A percentile compares a stretch with the other conserved stretches of the same genome.
These are phyloP conservation scores for Boeremia exigua DNA, from an alignment of 2,329 filamentous ascomycete genomes.

Conservation along the genomic window DNA sequence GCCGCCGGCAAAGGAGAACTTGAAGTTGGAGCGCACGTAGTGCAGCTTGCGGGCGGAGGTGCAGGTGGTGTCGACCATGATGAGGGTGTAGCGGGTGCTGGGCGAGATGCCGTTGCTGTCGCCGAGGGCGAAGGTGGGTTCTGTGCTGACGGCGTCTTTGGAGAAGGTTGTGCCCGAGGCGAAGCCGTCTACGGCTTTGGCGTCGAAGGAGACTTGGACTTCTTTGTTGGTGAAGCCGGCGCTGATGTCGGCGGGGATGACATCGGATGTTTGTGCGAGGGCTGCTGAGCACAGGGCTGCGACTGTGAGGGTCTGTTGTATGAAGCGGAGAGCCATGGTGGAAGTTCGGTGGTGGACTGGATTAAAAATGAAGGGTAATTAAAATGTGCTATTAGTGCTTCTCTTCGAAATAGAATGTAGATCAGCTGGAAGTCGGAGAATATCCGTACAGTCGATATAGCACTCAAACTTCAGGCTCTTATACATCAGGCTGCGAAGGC, in stretches of 20 bases:
- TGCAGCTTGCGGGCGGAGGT: constrained; percentile 37
- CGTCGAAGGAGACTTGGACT: constrained; percentile 40
- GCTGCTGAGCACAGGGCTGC: constrained; percentile 8
- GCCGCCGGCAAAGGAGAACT: constrained; percentile 32
- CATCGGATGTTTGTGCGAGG: constrained; percentile 19
- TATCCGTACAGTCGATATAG: neutral
- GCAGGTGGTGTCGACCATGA: constrained; percentile 44
- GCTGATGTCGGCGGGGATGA: constrained; percentile 25
- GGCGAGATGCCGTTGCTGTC: constrained; percentile 41
- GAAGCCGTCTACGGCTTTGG: constrained; percentile 37
- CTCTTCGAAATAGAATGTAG: neutral
- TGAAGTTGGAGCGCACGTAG: constrained; percentile 42
- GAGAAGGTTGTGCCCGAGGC: constrained; percentile 34
- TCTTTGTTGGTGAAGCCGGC: constrained; percentile 31
- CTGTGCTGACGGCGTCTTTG: constrained; percentile 33
- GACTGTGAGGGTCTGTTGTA: constrained; percentile 7
- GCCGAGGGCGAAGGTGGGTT: constrained; percentile 43
- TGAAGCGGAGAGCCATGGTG: constrained; percentile 22
- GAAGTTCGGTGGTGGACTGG: neutral
- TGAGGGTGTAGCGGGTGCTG: constrained; percentile 34
- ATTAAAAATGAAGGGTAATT: neutral
- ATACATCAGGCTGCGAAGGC: constrained; percentile 12
- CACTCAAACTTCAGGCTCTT: constrained; percentile 14
- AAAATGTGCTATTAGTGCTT: neutral
- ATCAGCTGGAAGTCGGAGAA: neutral